Conservation (phyloP, 208 protist genomes). For the Herpetomonas samuelpessoai region DNA sequence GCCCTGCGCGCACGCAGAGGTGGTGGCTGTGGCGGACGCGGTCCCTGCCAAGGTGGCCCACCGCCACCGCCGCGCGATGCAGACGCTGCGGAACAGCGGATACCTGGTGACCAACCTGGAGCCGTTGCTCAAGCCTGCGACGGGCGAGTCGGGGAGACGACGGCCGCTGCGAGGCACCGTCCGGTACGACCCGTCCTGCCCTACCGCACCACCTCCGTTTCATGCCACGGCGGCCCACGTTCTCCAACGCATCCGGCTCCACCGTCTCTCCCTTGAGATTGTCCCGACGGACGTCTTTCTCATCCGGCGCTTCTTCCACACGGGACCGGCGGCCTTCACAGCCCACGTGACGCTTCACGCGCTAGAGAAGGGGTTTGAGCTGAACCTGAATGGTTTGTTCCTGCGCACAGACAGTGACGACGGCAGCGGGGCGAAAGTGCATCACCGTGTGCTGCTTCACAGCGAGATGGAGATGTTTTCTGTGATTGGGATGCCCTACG, state of each 20-base stretch:
- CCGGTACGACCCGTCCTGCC: constrained; percentile 27
- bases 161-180: constrained; percentile 14
- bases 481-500: constrained; percentile 41
- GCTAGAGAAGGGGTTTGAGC: constrained; percentile 35
- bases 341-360: constrained; percentile 49
- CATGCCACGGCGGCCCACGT: constrained; percentile 2
- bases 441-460: constrained; percentile 21
- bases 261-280: constrained; percentile 31
- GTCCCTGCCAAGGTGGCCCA: constrained; percentile 14
- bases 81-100: constrained; percentile 28
- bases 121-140: constrained; percentile 4
- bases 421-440: neutral
- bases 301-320: constrained; percentile 50
- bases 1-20: neutral
- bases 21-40: constrained; percentile 18
- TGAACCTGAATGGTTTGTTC: constrained; percentile 59
- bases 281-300: constrained; percentile 29
- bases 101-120: constrained; percentile 24
- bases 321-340: constrained; percentile 55
- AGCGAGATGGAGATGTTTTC: constrained; percentile 52
- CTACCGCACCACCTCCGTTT: constrained; percentile 16
- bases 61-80: constrained; percentile 39
- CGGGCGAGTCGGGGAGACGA: neutral
- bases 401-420: neutral
- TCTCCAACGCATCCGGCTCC: constrained; percentile 31